Conservation (phyloP, 2,329 filamentous ascomycete genomes). For the Lomentospora prolificans region DNA sequence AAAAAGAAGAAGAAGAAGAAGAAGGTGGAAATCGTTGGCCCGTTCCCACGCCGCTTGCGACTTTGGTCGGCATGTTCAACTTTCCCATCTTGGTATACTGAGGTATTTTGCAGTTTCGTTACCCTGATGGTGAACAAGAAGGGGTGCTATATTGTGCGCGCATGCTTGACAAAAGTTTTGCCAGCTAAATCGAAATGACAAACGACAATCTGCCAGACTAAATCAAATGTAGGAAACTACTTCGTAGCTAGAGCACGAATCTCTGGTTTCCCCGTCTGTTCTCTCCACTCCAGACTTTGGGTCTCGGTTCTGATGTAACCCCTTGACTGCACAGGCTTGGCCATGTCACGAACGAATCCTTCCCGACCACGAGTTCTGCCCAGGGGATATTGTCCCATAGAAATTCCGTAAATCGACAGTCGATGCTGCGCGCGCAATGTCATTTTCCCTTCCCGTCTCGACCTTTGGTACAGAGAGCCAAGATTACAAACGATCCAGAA, state of each 20-base stretch:
- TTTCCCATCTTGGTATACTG: no score
- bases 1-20: no score
- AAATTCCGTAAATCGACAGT: neutral
- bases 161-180: no score
- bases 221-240: neutral
- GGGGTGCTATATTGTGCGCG: no score
- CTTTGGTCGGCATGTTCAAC: no score
- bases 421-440: neutral
- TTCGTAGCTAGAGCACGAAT: neutral
- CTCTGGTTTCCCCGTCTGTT: conserved; percentile 6
- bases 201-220: no score
- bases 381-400: neutral
- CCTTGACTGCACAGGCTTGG: neutral
- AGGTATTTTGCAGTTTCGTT: no score
- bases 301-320: neutral
- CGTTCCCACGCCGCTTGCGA: no score
- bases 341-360: neutral
- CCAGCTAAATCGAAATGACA: no score
- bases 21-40: no score
- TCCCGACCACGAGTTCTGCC: neutral
- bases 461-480: neutral
- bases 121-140: no score
- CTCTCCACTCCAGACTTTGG: neutral
- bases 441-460: neutral
- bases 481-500: neutral